phyloP scores from a whole-genome alignment of 179 eudicot genomes.

The Silene vulgaris region DNA sequence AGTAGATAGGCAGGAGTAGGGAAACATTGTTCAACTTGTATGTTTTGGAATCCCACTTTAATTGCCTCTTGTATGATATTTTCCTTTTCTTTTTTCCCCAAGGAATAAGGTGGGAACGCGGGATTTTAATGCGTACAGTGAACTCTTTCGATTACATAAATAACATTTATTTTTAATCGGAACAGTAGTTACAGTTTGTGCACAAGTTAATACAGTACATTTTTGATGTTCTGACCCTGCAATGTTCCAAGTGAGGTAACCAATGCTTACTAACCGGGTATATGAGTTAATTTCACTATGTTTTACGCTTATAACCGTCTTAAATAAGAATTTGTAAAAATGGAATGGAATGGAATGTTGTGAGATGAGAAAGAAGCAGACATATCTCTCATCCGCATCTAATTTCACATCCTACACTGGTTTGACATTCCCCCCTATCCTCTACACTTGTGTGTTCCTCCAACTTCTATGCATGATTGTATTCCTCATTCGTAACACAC shows the following conservation, averaged over 20 bases:
- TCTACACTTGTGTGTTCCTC: slow-evolving; percentile 1
- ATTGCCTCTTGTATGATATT: neutral
- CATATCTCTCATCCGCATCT: slow-evolving; percentile 3
- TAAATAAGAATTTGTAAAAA: neutral
- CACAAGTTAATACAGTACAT: no score
- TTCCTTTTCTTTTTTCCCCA: neutral
- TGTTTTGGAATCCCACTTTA: neutral
- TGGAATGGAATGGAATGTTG: neutral
- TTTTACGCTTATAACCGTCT: no score
- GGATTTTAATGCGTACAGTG: neutral
- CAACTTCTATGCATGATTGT: slow-evolving; percentile 13
- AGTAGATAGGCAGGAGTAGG: neutral
- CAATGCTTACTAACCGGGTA: no score
- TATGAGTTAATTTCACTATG: no score
- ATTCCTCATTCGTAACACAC: neutral
- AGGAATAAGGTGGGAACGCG: neutral
- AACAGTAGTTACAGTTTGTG: no score
- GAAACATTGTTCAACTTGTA: neutral
- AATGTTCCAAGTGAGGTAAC: no score
- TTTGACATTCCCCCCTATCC: slow-evolving; percentile 9
- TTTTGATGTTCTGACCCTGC: no score
- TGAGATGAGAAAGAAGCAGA: neutral
- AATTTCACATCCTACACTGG: neutral
- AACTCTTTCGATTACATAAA: neutral
- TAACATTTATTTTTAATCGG: neutral